Base-by-base conservation (phyloP, 2,329 filamentous ascomycete genomes). In the Diplodia seriata region DNA sequence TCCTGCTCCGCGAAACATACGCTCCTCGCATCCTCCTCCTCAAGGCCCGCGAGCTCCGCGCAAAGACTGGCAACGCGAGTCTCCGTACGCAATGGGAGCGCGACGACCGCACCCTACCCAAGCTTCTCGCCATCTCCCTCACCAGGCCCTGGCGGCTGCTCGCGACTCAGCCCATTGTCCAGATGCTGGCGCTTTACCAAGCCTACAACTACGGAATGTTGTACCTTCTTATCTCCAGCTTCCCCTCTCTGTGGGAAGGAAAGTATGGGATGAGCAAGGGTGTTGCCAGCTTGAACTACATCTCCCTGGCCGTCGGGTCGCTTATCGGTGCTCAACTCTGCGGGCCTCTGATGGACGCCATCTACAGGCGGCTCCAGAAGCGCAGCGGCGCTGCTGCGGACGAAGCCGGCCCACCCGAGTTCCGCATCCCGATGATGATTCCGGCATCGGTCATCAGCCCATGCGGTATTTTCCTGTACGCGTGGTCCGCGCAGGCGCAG, bases 261-360 rank as follows among this genome's bases (percentile, higher is more conserved):
- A 76, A 81, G 9, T 91, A 91, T 71, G 73, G 81, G 61, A 81
- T 89, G 72, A 82, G 83, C 0, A 80, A 84, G 8, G 85, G 86
- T 57, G 85, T 87, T n/a, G 87, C 85, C 14, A 86, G 86, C 0
- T 75, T 91, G 0, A 88, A 90, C 74, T 90, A 89, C 75, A 83
- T 90, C 40, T 85, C 88, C 9, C 83, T 87, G 23, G 87, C 86
- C 0, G 51, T 90, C 0, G 90, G 90, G 1, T 89, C 90, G 76
- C 81, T 89, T 64, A 75, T 85, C 3, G 77, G 78, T 1, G 75
- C 76, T 1, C 77, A 80, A 71, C 78, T 73, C 69, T 81, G 77
- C 62, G 83, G 82, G 4, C 83, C 80, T 0, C 68, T 85, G 15
- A 86, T 83, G 73, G 85, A 86, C 70, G 74, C 76, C n/a, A 79